A percentile compares a stretch with the other conserved stretches of the same genome.
Conservation (phyloP, 352 stramenopile genomes). For the Salisapilia sapeloensis region DNA sequence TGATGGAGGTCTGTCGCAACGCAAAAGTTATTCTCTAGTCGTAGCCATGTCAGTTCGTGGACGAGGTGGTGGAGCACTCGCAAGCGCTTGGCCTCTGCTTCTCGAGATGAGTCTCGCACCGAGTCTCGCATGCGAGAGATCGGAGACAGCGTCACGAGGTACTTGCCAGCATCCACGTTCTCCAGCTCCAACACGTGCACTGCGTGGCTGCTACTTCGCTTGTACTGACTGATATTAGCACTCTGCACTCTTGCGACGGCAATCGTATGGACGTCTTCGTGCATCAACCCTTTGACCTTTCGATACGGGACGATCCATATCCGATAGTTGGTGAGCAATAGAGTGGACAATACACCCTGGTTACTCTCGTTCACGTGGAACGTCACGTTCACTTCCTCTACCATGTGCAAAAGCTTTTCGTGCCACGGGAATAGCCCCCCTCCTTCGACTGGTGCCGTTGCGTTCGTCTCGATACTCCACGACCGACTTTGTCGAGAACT, state of each 20-base stretch:
- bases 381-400: conserved; percentile 76
- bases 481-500: conserved; percentile 7
- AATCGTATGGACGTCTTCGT: conserved; percentile 76
- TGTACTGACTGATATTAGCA: conserved; percentile 57
- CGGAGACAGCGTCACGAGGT: conserved; percentile 69
- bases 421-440: conserved; percentile 75
- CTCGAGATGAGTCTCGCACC: conserved; percentile 41
- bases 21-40: conserved; percentile 73
- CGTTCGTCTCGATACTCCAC: neutral
- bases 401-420: conserved; percentile 70
- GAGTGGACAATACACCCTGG: conserved; percentile 58
- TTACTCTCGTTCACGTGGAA: conserved; percentile 80
- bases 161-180: conserved; percentile 76
- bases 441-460: conserved; percentile 1
- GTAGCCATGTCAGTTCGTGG: conserved; percentile 68
- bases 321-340: conserved; percentile 71
- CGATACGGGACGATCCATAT: conserved; percentile 77
- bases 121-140: conserved; percentile 55
- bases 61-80: conserved; percentile 68
- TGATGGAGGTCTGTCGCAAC: conserved; percentile 60
- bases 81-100: conserved; percentile 63
- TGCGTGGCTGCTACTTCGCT: conserved; percentile 64
- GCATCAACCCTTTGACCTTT: conserved; percentile 43
- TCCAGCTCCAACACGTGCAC: conserved; percentile 61
- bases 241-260: conserved; percentile 63